Evolutionary conservation across 1,284 basidiomycete species (phyloP), one percentile per base, ranked within the genome.

Genomic region (Leccinum fallax): DNA sequence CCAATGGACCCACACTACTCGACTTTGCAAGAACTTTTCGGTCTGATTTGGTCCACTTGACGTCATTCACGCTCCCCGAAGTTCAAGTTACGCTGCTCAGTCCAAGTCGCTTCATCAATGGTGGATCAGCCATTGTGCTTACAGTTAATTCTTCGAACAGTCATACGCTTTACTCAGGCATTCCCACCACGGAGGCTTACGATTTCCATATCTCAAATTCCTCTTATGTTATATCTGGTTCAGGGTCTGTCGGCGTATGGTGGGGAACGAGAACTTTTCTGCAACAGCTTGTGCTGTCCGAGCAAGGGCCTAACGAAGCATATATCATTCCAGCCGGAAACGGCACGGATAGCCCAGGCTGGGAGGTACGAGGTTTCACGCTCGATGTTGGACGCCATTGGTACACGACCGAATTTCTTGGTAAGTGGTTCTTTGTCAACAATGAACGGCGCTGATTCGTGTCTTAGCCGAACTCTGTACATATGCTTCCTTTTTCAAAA

Each of bases 311-410:
- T 8, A 43, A 60, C 1, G 61, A 54, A 46, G 55, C 40, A 16
- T 67, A 69, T 15, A 53, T 59, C 4, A 66, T 79, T 24, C 65
- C 73, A 28, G 62, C 71, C 2, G 77, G 77, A 3, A 67, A 63
- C 4, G 76, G 76, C 4, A 69, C 64, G 2, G 78, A 79, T 61
- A 61, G 69, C 13, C 77, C 77, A 1, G 77, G 76, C 3, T 79
- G 77, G 78, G 73, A 74, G 54, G 64, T 77, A 7, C 71, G 77
- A 55, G 78, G 78, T 0, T 77, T 79, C 61, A 76, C 79, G 78
- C 69, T 79, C 0, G 77, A 78, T 60, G 71, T 66, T 16, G 77
- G 75, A n/a, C 69, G 77, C 1, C 77, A 78, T 61, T 78, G 71
- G 71, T 78, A 73, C 52, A 61, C 70, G 8, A 62, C 72, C 0